Conservation (phyloP, 306 rosid species). For the Castanospermum australe region DNA sequence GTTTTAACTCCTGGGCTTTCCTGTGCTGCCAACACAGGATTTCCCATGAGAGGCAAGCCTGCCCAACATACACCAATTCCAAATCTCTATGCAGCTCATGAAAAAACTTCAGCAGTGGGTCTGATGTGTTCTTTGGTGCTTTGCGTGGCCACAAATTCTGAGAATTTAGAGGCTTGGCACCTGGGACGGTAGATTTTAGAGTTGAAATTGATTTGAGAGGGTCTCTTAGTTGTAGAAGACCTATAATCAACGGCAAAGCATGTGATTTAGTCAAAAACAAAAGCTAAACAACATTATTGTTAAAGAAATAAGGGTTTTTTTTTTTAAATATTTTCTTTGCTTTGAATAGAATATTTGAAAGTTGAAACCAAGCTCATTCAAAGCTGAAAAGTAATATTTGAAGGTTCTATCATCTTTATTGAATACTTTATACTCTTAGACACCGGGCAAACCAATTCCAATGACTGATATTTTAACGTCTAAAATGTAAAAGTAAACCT, state of each 20-base stretch:
- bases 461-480: neutral
- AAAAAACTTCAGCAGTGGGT: constrained; percentile 43
- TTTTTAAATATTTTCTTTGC: neutral
- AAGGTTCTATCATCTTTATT: constrained; percentile 11
- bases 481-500: neutral
- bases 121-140: constrained; percentile 31
- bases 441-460: neutral
- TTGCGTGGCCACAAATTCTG: constrained; percentile 49
- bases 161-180: constrained; percentile 14
- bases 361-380: neutral
- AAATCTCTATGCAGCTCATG: constrained; percentile 56
- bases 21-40: constrained; percentile 74
- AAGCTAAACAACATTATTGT: neutral
- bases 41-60: constrained; percentile 85
- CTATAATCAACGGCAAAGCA: constrained; percentile 34
- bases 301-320: neutral
- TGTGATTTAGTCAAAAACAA: neutral
- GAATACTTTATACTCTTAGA: neutral
- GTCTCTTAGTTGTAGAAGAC: constrained; percentile 64
- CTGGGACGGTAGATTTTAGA: constrained; percentile 33
- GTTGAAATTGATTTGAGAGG: constrained; percentile 25
- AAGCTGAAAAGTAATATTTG: neutral
- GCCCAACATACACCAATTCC: constrained; percentile 81
- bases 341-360: neutral
- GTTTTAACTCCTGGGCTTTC: constrained; percentile 49